Percentiles rank a stretch among this genome's conserved stretches.
phyloP scores from a whole-genome alignment of 1,139 yeast species.

The Candida gigantensis region DNA sequence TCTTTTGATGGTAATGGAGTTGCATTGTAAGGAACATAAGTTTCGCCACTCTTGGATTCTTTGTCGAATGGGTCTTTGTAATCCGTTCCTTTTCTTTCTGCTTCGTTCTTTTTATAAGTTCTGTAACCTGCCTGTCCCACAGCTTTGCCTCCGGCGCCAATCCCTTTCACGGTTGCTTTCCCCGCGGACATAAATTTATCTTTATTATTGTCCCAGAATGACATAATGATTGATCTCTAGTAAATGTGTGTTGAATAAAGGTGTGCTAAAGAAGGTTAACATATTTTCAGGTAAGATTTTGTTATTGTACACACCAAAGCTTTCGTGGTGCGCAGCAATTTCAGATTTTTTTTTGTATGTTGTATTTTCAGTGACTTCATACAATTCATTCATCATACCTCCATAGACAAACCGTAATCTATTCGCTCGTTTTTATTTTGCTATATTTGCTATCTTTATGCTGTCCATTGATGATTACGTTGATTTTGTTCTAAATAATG shows the following conservation, averaged over 20 bases:
- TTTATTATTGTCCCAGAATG: slow-evolving; percentile 7
- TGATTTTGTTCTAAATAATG: slow-evolving; percentile 7
- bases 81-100: slow-evolving; percentile 24
- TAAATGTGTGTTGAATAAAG: too few species aligned
- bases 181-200: slow-evolving; percentile 51
- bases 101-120: slow-evolving; percentile 47
- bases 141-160: slow-evolving; percentile 51
- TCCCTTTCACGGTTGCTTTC: slow-evolving; percentile 46
- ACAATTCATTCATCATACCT: too few species aligned
- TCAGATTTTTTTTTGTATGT: too few species aligned
- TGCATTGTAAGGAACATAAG: slow-evolving; percentile 5
- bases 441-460: slow-evolving; percentile 8
- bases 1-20: slow-evolving; percentile 21
- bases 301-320: too few species aligned
- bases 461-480: slow-evolving; percentile 12
- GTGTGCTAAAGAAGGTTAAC: neutral
- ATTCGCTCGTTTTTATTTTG: neutral
- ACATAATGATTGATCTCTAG: neutral
- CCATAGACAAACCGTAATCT: too few species aligned
- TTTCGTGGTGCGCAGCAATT: too few species aligned
- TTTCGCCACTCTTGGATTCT: slow-evolving; percentile 4
- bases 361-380: too few species aligned
- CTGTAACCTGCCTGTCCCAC: slow-evolving; percentile 50
- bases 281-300: too few species aligned
- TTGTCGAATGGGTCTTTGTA: slow-evolving; percentile 13